Conservation (phyloP, 176 grass and related monocot species). For the Aegilops sharonensis region DNA sequence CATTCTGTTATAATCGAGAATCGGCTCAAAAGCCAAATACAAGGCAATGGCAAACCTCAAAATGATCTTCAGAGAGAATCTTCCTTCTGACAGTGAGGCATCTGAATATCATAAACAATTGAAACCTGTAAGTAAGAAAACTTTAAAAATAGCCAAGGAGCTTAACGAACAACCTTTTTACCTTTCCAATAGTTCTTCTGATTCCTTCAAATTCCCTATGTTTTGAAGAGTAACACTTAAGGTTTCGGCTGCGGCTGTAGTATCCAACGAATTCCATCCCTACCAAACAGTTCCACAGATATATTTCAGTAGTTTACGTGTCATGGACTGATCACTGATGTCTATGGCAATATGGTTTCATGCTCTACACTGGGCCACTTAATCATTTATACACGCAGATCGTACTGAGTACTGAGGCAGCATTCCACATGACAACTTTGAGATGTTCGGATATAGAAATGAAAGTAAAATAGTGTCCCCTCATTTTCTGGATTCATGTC, state of each 20-base stretch:
- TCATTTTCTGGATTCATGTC: not conserved
- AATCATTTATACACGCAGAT: not conserved
- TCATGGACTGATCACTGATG: no score
- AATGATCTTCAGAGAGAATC: conserved; percentile 63
- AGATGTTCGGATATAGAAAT: not conserved
- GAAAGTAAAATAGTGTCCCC: not conserved
- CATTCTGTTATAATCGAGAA: conserved; percentile 5
- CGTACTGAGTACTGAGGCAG: not conserved
- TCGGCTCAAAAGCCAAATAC: not conserved
- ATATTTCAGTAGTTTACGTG: not conserved
- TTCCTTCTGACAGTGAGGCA: conserved; percentile 57
- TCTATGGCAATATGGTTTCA: no score
- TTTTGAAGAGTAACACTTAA: conserved; percentile 65
- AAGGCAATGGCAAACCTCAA: conserved; percentile 52
- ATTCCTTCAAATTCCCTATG: conserved; percentile 62
- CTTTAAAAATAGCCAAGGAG: not conserved
- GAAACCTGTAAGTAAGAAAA: conserved; percentile 7
- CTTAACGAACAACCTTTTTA: conserved; percentile 16
- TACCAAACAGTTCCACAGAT: conserved; percentile 34
- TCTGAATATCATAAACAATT: conserved; percentile 57
- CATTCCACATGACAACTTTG: not conserved
- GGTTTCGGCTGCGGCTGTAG: conserved; percentile 52
- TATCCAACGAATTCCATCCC: conserved; percentile 89
- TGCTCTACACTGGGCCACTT: no score
- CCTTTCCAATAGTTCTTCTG: conserved; percentile 87